phyloP scores from a whole-genome alignment of 2,329 filamentous ascomycete genomes.

The Coniochaeta prunicola region DNA sequence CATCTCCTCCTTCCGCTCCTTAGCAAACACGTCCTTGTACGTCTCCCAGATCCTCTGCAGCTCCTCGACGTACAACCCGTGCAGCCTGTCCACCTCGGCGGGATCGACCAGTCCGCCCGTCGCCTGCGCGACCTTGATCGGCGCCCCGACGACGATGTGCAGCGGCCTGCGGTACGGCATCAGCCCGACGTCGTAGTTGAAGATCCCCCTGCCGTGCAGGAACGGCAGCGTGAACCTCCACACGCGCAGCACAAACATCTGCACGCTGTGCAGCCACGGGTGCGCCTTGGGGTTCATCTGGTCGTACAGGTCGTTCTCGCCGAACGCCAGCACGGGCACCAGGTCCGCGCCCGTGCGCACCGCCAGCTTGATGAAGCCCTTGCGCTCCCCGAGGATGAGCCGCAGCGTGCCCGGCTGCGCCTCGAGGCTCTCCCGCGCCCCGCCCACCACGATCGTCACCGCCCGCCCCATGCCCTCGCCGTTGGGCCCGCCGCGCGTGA shows the following conservation, averaged over 20 bases:
- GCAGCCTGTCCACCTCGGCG: constrained; percentile 72
- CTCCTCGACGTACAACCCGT: constrained; percentile 71
- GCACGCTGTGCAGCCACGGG: constrained; percentile 70
- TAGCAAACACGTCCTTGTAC: constrained; percentile 71
- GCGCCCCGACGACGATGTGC: constrained; percentile 82
- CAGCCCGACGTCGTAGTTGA: constrained; percentile 95
- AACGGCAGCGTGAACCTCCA: constrained; percentile 91
- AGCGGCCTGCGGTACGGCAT: constrained; percentile 88
- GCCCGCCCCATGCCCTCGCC: constrained; percentile 85
- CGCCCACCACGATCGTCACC: constrained; percentile 92
- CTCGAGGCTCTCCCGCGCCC: constrained; percentile 85
- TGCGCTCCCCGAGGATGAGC: constrained; percentile 74
- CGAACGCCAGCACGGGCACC: constrained; percentile 86
- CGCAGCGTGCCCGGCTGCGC: constrained; percentile 71
- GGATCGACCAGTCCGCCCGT: constrained; percentile 53
- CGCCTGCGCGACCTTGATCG: constrained; percentile 60
- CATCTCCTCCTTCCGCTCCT: constrained; percentile 55
- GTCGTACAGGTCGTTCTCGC: constrained; percentile 94
- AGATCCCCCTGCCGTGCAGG: constrained; percentile 83
- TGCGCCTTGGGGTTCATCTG: constrained; percentile 73
- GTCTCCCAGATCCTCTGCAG: constrained; percentile 65
- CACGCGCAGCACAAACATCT: constrained; percentile 75
- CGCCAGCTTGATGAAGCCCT: constrained; percentile 91
- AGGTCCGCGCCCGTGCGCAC: constrained; percentile 88
- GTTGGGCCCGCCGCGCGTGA: constrained; percentile 72